These are phyloP conservation scores for Colletotrichum sp. DNA, from an alignment of 2,329 filamentous ascomycete genomes.

Conservation along the genomic window DNA sequence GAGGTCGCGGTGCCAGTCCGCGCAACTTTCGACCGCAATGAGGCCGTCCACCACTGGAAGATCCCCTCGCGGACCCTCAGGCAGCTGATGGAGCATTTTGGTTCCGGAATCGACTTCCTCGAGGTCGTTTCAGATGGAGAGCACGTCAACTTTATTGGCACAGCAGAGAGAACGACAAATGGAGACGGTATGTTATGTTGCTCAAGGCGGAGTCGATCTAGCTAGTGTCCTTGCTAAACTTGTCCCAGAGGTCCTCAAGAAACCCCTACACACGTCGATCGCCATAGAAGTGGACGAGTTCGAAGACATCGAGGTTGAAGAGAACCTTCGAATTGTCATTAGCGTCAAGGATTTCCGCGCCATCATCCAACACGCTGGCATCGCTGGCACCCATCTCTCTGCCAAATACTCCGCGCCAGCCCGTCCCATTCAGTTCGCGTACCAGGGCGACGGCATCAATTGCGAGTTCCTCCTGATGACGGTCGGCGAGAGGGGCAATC, in stretches of 20 bases:
- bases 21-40: constrained; percentile 73
- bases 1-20: constrained; percentile 77
- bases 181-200: constrained; percentile 47
- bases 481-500: constrained; percentile 66
- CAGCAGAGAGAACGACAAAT: constrained; percentile 78
- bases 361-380: constrained; percentile 77
- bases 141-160: constrained; percentile 79
- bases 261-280: constrained; percentile 81
- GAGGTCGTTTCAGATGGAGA: constrained; percentile 79
- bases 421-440: constrained; percentile 75
- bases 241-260: constrained; percentile 71
- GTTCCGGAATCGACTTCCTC: constrained; percentile 79
- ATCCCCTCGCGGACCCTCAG: constrained; percentile 74
- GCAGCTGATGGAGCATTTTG: constrained; percentile 82
- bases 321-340: constrained; percentile 79
- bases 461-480: constrained; percentile 87
- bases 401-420: constrained; percentile 75
- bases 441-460: constrained; percentile 69
- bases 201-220: background rate
- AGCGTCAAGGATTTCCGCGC: constrained; percentile 85
- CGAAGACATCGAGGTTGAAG: constrained; percentile 74
- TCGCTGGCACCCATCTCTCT: constrained; percentile 68
- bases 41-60: constrained; percentile 72
- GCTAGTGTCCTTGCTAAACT: constrained; percentile 17
- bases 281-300: constrained; percentile 79